Percentiles rank a stretch among this genome's conserved stretches.
phyloP scores from a whole-genome alignment of 805 yeast species.

The Cyberlindnera sargentensis region DNA sequence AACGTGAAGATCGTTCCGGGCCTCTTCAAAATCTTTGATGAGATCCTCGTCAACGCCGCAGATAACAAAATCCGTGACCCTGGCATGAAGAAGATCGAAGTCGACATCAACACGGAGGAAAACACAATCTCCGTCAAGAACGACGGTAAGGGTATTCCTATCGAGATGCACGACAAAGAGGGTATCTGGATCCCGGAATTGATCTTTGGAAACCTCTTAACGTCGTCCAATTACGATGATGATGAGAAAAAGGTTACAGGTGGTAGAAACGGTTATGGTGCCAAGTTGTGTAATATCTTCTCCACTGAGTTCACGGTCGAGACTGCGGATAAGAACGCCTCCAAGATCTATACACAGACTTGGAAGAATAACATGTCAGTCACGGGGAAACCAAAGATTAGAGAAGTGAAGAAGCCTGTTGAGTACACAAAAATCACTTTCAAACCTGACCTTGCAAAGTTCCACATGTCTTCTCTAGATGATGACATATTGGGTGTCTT shows the following conservation, averaged over 20 bases:
- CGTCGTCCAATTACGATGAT: constrained; percentile 95
- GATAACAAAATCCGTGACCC: constrained; percentile 97
- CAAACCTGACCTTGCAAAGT: constrained; percentile 78
- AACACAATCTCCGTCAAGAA: constrained; percentile 76
- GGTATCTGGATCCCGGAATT: constrained; percentile 91
- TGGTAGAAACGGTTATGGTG: constrained; percentile 98
- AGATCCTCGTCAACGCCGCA: constrained; percentile 95
- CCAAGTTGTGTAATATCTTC: constrained; percentile 93
- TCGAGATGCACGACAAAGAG: constrained; percentile 89
- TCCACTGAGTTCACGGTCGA: constrained; percentile 82
- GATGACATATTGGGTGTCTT: constrained; percentile 77
- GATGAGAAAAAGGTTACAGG: constrained; percentile 94
- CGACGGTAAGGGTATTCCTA: constrained; percentile 94
- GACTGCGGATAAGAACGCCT: constrained; percentile 71
- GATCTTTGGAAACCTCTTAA: constrained; percentile 89
- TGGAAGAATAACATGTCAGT: constrained; percentile 86
- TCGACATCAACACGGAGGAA: constrained; percentile 68
- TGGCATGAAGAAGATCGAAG: constrained; percentile 77
- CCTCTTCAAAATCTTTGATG: constrained; percentile 92
- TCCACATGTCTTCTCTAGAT: constrained; percentile 80
- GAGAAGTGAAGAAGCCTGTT: constrained; percentile 36
- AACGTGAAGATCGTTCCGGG: constrained; percentile 88
- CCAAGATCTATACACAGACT: constrained; percentile 63
- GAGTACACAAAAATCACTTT: constrained; percentile 86
- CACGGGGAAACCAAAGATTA: constrained; percentile 70